phyloP scores from a whole-genome alignment of 2,329 filamentous ascomycete species.

The Alternaria tenuissima region DNA sequence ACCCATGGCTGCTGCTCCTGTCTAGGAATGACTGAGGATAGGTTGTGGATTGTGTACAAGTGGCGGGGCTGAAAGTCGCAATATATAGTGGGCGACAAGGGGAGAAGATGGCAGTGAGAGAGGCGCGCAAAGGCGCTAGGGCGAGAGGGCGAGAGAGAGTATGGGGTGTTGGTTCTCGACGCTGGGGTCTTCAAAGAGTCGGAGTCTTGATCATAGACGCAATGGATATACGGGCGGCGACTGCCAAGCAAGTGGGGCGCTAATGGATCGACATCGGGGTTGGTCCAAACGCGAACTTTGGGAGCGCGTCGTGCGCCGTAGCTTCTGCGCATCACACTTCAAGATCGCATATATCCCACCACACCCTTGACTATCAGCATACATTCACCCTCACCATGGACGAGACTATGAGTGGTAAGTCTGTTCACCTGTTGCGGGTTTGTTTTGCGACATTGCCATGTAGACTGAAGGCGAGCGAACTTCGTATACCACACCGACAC shows the following conservation, averaged over 20 bases:
- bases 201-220: slow-evolving; percentile 20
- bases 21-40: slow-evolving; percentile 28
- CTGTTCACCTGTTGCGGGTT: background rate
- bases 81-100: slow-evolving; percentile 4
- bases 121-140: slow-evolving; percentile 16
- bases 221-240: slow-evolving; percentile 29
- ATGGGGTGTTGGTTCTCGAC: slow-evolving; percentile 46
- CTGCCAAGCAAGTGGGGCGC: slow-evolving; percentile 25
- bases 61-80: slow-evolving; percentile 5
- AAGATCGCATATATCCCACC: slow-evolving; percentile 1
- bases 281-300: slow-evolving; percentile 28
- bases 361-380: background rate
- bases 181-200: slow-evolving; percentile 52
- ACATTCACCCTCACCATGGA: slow-evolving; percentile 38
- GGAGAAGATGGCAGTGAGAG: slow-evolving; percentile 11
- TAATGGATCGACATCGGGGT: slow-evolving; percentile 12
- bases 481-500: background rate
- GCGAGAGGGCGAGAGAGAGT: slow-evolving; percentile 33
- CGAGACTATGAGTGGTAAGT: slow-evolving; percentile 50
- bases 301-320: slow-evolving; percentile 22
- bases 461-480: background rate
- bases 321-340: slow-evolving; percentile 8
- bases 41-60: slow-evolving; percentile 9
- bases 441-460: background rate
- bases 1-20: slow-evolving; percentile 61